Evolutionary conservation across 306 rosid species (phyloP).

Genomic region (Fagus crenata): DNA sequence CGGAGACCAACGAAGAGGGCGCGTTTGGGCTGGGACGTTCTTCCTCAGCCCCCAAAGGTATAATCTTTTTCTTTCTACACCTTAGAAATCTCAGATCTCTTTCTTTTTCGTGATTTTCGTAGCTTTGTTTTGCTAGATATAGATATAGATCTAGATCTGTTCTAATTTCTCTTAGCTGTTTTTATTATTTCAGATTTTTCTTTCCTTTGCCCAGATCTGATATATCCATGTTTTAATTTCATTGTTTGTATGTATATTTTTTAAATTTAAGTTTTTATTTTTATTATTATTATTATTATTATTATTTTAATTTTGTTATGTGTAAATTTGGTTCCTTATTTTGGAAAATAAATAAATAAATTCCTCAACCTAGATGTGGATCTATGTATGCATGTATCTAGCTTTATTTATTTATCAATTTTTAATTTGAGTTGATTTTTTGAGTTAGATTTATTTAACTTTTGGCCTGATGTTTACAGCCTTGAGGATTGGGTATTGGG

Average conservation of each 20-base stretch:
- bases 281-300: no score
- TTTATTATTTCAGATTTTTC: constrained; percentile 13
- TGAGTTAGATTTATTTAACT: not conserved
- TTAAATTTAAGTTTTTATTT: not conserved
- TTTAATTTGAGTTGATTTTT: not conserved
- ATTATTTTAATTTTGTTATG: no score
- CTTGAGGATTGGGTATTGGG: no score
- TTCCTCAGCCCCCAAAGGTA: constrained; percentile 86
- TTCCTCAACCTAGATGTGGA: not conserved
- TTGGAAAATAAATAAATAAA: not conserved
- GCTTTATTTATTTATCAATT: no score
- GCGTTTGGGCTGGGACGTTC: constrained; percentile 93
- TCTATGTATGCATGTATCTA: not conserved
- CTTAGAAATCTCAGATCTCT: constrained; percentile 35
- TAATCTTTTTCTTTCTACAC: constrained; percentile 9
- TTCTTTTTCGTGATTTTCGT: constrained; percentile 3
- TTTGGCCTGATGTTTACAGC: no score
- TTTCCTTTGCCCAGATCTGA: not conserved
- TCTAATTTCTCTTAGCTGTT: constrained; percentile 29
- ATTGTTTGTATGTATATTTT: not conserved
- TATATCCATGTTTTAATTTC: not conserved
- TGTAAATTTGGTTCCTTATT: not conserved
- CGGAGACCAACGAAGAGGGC: constrained; percentile 93
- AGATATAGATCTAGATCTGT: constrained; percentile 42
- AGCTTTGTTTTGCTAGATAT: constrained; percentile 3